Evolutionary conservation across 176 grass and related monocot genomes (phyloP), one percentile per base, ranked within the genome.

Genomic region (Ampelocalamus luodianensis): DNA sequence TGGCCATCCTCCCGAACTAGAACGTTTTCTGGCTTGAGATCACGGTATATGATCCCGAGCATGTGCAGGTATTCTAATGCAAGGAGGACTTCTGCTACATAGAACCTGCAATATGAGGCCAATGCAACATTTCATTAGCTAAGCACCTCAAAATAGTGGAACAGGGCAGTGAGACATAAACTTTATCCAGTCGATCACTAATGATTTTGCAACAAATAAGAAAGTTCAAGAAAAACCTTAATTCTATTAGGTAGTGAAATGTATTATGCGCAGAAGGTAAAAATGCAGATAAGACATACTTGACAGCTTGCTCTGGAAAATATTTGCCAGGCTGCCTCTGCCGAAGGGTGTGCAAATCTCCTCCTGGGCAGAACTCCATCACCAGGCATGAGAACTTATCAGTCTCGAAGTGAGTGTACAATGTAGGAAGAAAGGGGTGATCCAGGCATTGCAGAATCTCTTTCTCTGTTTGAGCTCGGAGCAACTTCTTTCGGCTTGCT

Each of bases 11-110:
- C 90, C 63, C 91, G 83, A 44, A 96, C 94, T 5, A 96, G 88
- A 65, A 96, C 89, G 23, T 93, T 96, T 85, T 96, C 94, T 37
- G 94, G 91, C 68, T 96, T 96, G 36, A 96, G 89, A 68, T 96
- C 94, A 6, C 94, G 84, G 81, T 96, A 96, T 93, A 96, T 88
- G 29, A 96, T 87, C 15, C 94, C 94, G 2, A 96, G 86, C 94
- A 93, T 96, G 87, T 96, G 94, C 39, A 96, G 85, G 77, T 96
- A 96, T 73, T 96, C 94, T 42, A 93, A 12, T 13, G 94, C 94
- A 18, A 96, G 74, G 70, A 96, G 89, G 49, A 96, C 40, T 84
- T 96, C 94, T 61, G 94, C 91, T 75, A 93, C 89, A 6, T 96
- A 96, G 80, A 96, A 96, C 74, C 91, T 96, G 91, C 68, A 87